Conservation (phyloP, 2,329 filamentous ascomycete species). For the Trichoderma sp. region DNA sequence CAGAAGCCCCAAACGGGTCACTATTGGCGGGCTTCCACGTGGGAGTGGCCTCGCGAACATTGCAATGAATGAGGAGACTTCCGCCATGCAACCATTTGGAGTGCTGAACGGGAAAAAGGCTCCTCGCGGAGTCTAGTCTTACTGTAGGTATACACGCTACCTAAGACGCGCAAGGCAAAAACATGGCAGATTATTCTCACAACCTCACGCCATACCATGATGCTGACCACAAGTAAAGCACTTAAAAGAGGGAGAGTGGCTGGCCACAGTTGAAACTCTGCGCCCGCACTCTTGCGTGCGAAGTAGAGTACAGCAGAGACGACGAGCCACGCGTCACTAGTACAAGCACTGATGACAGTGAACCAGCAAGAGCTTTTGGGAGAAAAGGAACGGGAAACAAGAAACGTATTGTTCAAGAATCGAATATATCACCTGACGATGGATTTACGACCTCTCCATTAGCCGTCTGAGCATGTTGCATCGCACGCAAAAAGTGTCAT, state of each 20-base stretch:
- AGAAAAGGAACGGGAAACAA: neutral
- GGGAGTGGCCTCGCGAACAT: slow-evolving; percentile 9
- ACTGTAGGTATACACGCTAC: neutral
- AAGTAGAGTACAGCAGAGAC: neutral
- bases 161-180: neutral
- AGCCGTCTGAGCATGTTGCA: neutral
- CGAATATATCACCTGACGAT: neutral
- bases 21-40: slow-evolving; percentile 19
- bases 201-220: neutral
- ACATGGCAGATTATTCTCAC: neutral
- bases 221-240: neutral
- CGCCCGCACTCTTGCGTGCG: slow-evolving; percentile 1
- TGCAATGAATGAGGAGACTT: neutral
- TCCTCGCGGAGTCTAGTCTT: neutral
- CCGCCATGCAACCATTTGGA: neutral
- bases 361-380: neutral
- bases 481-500: neutral
- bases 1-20: neutral
- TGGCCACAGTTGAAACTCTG: neutral
- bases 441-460: neutral
- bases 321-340: neutral
- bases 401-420: neutral
- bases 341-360: neutral
- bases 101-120: slow-evolving; percentile 16
- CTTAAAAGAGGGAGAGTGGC: neutral